Base-by-base conservation (phyloP, 176 grass and related monocot genomes). In the Avena insularis region DNA sequence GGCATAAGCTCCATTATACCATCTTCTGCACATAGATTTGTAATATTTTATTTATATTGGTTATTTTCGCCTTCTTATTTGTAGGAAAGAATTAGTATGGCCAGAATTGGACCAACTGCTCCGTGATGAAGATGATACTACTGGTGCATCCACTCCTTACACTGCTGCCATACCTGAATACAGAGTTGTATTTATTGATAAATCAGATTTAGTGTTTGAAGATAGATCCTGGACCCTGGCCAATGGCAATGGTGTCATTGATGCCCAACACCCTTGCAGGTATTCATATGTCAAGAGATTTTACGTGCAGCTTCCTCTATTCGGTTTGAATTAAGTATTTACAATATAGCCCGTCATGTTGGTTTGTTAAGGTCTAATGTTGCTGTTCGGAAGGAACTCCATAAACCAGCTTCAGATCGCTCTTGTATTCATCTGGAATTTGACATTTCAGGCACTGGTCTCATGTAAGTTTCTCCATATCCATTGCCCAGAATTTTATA, bases 341-440 rank as follows among this genome's bases (percentile, higher is more conserved):
- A 82, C 54, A 50, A 60, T 80, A 59, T 78, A 79, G 45, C 15
- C 77, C 7, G 19, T 49, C 33, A 54, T 14, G 71, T 89, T 74
- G 48, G 12, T 50, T 85, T 87, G 19, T 86, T 16, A 79, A 97
- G 95, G 87, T 66, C 92, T 78, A 94, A 92, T 91, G 95, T 97
- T 85, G 95, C 95, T 82, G 81, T 91, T 85, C 92, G 86, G 53
- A 92, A 90, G 79, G 95, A 97, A 79, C 95, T 97, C 36, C 95
- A 97, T 33, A 90, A 87, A 66, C 90, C 95, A 80, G 86, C 92
- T 84, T 97, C 95, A 47, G 95, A 92, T 80, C 90, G 92, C 49
- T 97, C 95, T 70, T 97, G 95, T 77, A 97, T 97, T 79, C 95
- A 97, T 92, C 88, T 97, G 49, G 95, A 97, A 80, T 97, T 97